These are phyloP conservation scores for Lycium barbarum DNA, from an alignment of 257 asterid genomes.

Conservation along the genomic window DNA sequence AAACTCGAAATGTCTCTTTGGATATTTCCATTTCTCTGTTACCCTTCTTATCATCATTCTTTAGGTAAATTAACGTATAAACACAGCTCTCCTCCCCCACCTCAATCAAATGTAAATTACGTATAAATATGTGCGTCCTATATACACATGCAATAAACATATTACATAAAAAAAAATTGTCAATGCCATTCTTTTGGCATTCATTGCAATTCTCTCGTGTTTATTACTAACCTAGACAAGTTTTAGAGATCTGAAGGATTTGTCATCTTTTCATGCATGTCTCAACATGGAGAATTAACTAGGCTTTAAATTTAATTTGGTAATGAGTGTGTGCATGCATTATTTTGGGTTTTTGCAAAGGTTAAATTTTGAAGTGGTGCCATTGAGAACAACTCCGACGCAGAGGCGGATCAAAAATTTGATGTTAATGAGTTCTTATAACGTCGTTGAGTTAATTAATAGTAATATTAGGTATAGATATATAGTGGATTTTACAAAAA, in stretches of 20 bases:
- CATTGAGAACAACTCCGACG: neutral
- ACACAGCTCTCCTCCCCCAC: neutral
- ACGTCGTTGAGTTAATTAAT: too few species aligned
- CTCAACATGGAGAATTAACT: neutral
- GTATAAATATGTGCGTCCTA: neutral
- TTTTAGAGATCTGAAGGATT: neutral
- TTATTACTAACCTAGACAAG: neutral
- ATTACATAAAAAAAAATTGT: too few species aligned
- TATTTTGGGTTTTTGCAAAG: neutral
- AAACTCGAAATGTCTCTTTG: neutral
- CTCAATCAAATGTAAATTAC: neutral
- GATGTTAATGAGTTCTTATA: too few species aligned
- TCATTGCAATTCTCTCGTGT: neutral
- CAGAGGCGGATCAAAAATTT: too few species aligned
- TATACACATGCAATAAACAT: neutral
- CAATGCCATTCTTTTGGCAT: neutral
- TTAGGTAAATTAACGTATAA: neutral
- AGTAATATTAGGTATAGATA: too few species aligned
- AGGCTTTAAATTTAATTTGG: neutral
- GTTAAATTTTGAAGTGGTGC: neutral
- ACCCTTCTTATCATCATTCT: neutral
- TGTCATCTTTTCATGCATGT: conserved; percentile 7
- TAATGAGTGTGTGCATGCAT: neutral
- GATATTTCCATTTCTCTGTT: neutral
- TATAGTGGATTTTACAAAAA: neutral